phyloP scores from a whole-genome alignment of 2,329 filamentous ascomycete genomes.

The Fusarium nisikadoi region DNA sequence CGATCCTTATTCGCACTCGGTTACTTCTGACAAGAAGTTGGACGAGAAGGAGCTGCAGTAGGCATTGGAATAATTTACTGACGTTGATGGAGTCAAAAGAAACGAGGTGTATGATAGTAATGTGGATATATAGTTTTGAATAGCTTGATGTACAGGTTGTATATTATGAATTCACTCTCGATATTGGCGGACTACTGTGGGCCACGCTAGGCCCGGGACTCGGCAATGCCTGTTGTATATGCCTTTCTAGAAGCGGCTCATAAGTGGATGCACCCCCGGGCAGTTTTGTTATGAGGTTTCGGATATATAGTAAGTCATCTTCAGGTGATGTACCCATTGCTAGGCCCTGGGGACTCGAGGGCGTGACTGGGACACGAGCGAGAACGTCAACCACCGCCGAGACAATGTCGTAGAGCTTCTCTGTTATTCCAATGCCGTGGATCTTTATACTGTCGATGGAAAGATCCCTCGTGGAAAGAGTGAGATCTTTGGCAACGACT shows the following conservation, averaged over 20 bases:
- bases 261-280: slow-evolving; percentile 54
- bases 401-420: slow-evolving; percentile 59
- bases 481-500: slow-evolving; percentile 54
- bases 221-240: slow-evolving; percentile 51
- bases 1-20: slow-evolving; percentile 47
- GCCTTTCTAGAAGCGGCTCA: slow-evolving; percentile 53
- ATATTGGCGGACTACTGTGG: background rate
- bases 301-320: slow-evolving; percentile 52
- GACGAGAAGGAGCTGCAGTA: slow-evolving; percentile 21
- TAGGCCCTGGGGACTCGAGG: slow-evolving; percentile 40
- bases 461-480: slow-evolving; percentile 52
- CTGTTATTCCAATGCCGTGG: slow-evolving; percentile 58
- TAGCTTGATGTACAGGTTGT: background rate
- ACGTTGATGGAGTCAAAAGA: background rate
- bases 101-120: background rate
- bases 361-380: slow-evolving; percentile 52
- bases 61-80: background rate
- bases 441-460: slow-evolving; percentile 53
- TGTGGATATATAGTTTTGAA: background rate
- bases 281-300: slow-evolving; percentile 51
- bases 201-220: slow-evolving; percentile 26
- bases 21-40: slow-evolving; percentile 6
- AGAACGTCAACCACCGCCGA: slow-evolving; percentile 58
- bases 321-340: slow-evolving; percentile 46
- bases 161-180: background rate